Percentiles rank a stretch among this genome's conserved stretches.
These are phyloP conservation scores for Paramyrothecium sp. DNA, from an alignment of 2,329 filamentous ascomycete genomes.

Conservation along the genomic window DNA sequence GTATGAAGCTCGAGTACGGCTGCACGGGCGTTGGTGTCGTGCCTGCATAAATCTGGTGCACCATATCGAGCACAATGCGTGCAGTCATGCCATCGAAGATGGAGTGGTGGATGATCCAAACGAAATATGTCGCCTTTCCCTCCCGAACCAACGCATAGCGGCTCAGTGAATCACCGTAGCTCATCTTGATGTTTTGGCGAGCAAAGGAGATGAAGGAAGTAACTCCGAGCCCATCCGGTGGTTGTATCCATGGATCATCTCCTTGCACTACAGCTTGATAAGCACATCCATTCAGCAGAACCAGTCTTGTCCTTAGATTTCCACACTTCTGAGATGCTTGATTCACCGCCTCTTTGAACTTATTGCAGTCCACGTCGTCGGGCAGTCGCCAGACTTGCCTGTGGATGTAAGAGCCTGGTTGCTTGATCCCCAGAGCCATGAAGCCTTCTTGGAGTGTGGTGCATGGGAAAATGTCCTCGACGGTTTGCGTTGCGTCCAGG, in stretches of 20 bases:
- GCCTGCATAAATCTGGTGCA: neutral
- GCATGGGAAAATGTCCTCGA: slow-evolving; percentile 4
- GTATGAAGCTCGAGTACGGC: neutral
- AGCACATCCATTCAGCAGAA: too few relatives aligned
- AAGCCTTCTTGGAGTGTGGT: slow-evolving; percentile 2
- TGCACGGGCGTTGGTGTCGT: neutral
- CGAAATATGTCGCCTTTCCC: neutral
- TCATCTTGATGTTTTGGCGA: neutral
- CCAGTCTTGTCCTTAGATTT: neutral
- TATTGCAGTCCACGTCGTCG: neutral
- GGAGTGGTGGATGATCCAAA: slow-evolving; percentile 33
- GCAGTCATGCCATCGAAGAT: slow-evolving; percentile 52
- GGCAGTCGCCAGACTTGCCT: neutral
- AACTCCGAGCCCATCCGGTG: too few relatives aligned
- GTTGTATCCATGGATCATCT: too few relatives aligned
- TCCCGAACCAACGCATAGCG: neutral
- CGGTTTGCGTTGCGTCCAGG: neutral
- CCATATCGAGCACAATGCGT: slow-evolving; percentile 26
- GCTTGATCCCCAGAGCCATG: neutral
- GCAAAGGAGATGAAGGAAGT: too few relatives aligned
- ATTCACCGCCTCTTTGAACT: neutral
- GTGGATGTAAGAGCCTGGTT: slow-evolving; percentile 1
- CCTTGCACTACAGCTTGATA: too few relatives aligned
- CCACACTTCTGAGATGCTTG: neutral
- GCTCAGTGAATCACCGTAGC: neutral